Base-by-base conservation (phyloP, 2,329 filamentous ascomycete genomes). In the Onygena corvina region DNA sequence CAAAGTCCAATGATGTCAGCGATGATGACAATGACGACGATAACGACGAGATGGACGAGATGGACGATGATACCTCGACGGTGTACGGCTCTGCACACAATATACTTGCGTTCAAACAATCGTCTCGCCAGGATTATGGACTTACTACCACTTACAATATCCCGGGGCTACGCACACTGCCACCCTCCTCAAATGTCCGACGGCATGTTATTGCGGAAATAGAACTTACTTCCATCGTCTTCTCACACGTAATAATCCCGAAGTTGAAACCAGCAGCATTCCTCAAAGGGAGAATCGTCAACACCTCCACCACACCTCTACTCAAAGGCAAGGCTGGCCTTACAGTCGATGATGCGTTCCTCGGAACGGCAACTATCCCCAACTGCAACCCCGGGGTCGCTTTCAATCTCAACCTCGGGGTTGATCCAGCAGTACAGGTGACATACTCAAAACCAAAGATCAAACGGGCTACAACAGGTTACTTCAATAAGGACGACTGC, bases 61-160 rank as follows among this genome's bases (percentile, higher is more conserved):
- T 57, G 8, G 57, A 52, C n/a, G 49, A 55, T 5, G 52, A 50
- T 18, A 38, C 44, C 21, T 55, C 59, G 30, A 50, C 46, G 2
- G 49, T 51, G 4, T 55, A 51, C 4, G 35, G 54, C 18, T 46
- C 49, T 1, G 44, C 56, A 2, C 33, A 44, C 12, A 59, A 31
- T 50, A 58, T 51, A 2, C 50, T 64, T 36, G 59, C 54, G 3
- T 62, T 61, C 46, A 63, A 64, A 50, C 64, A 67, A 50, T 63
- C 66, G 6, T 46, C 59, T 30, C 66, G 64, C 52, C 64, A 68
- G 54, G 62, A 68, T 48, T 61, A 63, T 48, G 67, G 67, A n/a
- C 55, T 69, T 14, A 69, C 67, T 8, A 65, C 67, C 4, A 64
- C 61, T 3, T 69, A 69, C 52, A 62, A 68, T 12, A 59, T 69